A percentile compares a stretch with the other conserved stretches of the same genome.
Conservation (phyloP, 768 basidiomycete species). For the Boletus speciosus region DNA sequence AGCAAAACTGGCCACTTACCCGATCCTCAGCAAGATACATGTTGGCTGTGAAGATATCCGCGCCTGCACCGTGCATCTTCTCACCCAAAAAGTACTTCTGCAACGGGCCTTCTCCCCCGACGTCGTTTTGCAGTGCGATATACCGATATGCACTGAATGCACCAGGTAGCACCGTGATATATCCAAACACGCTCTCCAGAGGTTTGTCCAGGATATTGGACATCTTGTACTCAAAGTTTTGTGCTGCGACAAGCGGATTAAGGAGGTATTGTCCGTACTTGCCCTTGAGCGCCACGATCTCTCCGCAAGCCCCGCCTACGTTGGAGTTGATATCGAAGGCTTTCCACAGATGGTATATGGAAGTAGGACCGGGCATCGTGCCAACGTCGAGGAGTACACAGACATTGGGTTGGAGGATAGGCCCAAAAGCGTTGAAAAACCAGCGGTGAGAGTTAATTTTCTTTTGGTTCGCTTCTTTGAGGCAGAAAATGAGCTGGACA, state of each 20-base stretch:
- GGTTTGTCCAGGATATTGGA: slow-evolving; percentile 92
- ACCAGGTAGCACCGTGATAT: slow-evolving; percentile 91
- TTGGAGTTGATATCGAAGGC: slow-evolving; percentile 91
- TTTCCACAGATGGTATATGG: slow-evolving; percentile 93
- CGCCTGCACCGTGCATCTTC: slow-evolving; percentile 84
- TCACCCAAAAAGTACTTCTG: slow-evolving; percentile 98
- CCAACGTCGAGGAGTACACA: slow-evolving; percentile 90
- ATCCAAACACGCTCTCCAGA: slow-evolving; percentile 85
- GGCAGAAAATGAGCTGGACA: slow-evolving; percentile 88
- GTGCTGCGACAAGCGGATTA: slow-evolving; percentile 86
- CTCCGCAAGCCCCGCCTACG: slow-evolving; percentile 93
- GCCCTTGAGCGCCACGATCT: slow-evolving; percentile 90
- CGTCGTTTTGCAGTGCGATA: slow-evolving; percentile 87
- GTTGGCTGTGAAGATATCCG: slow-evolving; percentile 92
- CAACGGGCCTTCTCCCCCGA: slow-evolving; percentile 77
- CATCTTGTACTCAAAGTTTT: slow-evolving; percentile 96
- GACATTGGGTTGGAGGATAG: slow-evolving; percentile 83
- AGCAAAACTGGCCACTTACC: slow-evolving; percentile 32
- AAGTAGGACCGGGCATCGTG: slow-evolving; percentile 80
- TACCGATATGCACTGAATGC: slow-evolving; percentile 92
- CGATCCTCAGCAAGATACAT: slow-evolving; percentile 96
- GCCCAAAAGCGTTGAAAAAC: slow-evolving; percentile 92
- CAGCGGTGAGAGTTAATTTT: slow-evolving; percentile 94
- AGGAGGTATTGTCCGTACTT: slow-evolving; percentile 73
- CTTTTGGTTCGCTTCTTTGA: slow-evolving; percentile 92